A percentile compares a stretch with the other conserved stretches of the same genome.
phyloP scores from a whole-genome alignment of 352 stramenopile species.

The Phytophthora pistaciae region DNA sequence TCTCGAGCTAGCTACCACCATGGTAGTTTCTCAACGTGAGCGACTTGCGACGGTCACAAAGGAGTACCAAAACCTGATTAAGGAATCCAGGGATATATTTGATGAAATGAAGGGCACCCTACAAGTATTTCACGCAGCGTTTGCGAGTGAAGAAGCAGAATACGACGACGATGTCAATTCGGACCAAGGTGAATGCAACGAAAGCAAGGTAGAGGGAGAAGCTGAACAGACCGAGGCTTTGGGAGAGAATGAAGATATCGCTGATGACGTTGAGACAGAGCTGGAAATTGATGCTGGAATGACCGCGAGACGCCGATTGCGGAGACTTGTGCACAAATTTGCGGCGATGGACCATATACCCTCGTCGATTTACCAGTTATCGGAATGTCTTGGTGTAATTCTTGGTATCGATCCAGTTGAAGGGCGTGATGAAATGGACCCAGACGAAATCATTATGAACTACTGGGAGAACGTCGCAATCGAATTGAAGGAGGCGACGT shows the following conservation, averaged over 20 bases:
- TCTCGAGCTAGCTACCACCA: conserved; percentile 54
- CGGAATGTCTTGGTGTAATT: conserved; percentile 75
- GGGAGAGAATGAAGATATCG: neutral
- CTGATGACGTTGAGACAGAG: neutral
- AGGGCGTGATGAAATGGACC: conserved; percentile 68
- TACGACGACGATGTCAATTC: neutral
- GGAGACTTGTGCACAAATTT: conserved; percentile 50
- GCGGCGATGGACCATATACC: conserved; percentile 44
- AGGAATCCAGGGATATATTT: conserved; percentile 42
- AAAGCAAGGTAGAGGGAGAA: neutral
- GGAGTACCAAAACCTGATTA: conserved; percentile 66
- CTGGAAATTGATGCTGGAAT: neutral
- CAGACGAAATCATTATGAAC: conserved; percentile 79
- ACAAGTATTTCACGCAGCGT: conserved; percentile 38
- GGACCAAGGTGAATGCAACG: neutral
- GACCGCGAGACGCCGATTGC: conserved; percentile 1
- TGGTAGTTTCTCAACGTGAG: conserved; percentile 46
- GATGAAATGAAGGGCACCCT: conserved; percentile 33
- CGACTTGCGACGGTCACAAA: conserved; percentile 50
- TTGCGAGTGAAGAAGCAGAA: conserved; percentile 29
- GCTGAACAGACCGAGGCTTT: neutral
- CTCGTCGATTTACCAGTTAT: conserved; percentile 66
- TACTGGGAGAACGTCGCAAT: conserved; percentile 65
- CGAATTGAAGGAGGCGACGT: conserved; percentile 42
- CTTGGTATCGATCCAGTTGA: conserved; percentile 70